Evolutionary conservation across 164 flowering plant species (phyloP), one percentile per base, ranked within the genome.

Genomic region (Vitis rotundifolia): DNA sequence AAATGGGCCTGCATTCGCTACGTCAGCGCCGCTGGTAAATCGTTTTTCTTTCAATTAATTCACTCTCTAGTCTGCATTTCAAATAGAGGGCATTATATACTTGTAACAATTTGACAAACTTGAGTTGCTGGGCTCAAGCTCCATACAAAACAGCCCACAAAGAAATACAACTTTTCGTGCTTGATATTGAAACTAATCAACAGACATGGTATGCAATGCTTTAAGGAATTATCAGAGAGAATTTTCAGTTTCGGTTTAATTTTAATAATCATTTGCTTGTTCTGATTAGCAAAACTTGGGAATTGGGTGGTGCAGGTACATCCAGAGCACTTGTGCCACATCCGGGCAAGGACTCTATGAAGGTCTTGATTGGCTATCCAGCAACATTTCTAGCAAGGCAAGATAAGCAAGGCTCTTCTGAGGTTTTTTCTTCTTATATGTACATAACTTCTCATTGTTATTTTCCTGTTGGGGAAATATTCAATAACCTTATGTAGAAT

Each of bases 311-410:
- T 54, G 22, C 66, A 83, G 86, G 86, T 83, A 76, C 60, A 80
- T 83, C n/a, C 86, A 83, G 64, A 74, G 80, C 16, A 13, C 86
- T 49, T 76, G 81, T 78, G 84, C 86, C 18, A 80, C 82, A 3
- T 66, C 80, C 26, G 86, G 82, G 8, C 80, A 76, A 72, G 86
- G 86, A 57, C 78, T 83, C 14, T 83, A 83, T 26, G 86, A 83
- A 61, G 86, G 84, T 37, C 84, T 83, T 60, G 86, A 83, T 68
- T 83, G 86, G 86, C 68, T 83, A 18, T 80, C 86, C 14, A 80
- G 77, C 77, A 83, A 76, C 56, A 78, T 80, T 55, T 62, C 83
- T 47, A 73, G 44, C 81, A 81, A 81, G 83, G 80, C 74, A 77
- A 69, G 71, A 59, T 61, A 31, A 56, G 6, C 61, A 59, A 49